Conservation (phyloP, 2,329 filamentous ascomycete species). For the Trichoderma brevicompactum region DNA sequence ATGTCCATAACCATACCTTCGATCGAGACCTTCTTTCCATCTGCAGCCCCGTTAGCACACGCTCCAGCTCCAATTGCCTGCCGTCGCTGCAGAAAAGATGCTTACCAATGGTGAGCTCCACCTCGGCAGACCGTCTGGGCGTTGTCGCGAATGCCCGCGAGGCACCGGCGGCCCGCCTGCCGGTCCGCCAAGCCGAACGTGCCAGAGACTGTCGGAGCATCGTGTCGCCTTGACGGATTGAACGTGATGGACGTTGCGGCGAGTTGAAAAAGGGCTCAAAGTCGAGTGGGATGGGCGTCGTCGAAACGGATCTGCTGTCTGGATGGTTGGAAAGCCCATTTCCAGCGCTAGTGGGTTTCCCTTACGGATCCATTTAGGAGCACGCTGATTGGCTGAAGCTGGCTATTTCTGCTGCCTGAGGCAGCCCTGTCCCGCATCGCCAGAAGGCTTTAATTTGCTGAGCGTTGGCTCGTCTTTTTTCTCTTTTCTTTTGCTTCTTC, state of each 20-base stretch:
- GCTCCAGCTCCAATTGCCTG: conserved; percentile 39
- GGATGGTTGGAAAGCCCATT: conserved; percentile 36
- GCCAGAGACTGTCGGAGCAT: conserved; percentile 72
- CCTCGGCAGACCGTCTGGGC: conserved; percentile 79
- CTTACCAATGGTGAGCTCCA: conserved; percentile 92
- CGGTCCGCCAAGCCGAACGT: conserved; percentile 69
- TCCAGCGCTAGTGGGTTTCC: conserved; percentile 29
- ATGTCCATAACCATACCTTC: conserved; percentile 68
- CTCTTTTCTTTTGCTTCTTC: conserved; percentile 34
- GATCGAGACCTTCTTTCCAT: conserved; percentile 98
- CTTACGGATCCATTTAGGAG: conserved; percentile 50
- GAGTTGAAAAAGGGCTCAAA: conserved; percentile 44
- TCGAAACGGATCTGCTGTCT: conserved; percentile 45
- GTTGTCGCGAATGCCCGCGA: conserved; percentile 83
- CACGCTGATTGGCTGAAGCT: conserved; percentile 47
- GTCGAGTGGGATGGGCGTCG: conserved; percentile 43
- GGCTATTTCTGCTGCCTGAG: conserved; percentile 44
- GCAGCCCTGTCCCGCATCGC: conserved; percentile 32
- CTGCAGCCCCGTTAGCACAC: conserved; percentile 53
- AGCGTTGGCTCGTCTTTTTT: not conserved
- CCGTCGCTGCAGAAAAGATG: conserved; percentile 32
- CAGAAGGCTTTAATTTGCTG: conserved; percentile 3
- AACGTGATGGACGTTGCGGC: conserved; percentile 46
- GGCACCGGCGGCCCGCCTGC: conserved; percentile 62
- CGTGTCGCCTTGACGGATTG: conserved; percentile 62